Evolutionary conservation across 192 early-diverging fungal genomes (phyloP).

Genomic region (Umbelopsis isabellina): DNA sequence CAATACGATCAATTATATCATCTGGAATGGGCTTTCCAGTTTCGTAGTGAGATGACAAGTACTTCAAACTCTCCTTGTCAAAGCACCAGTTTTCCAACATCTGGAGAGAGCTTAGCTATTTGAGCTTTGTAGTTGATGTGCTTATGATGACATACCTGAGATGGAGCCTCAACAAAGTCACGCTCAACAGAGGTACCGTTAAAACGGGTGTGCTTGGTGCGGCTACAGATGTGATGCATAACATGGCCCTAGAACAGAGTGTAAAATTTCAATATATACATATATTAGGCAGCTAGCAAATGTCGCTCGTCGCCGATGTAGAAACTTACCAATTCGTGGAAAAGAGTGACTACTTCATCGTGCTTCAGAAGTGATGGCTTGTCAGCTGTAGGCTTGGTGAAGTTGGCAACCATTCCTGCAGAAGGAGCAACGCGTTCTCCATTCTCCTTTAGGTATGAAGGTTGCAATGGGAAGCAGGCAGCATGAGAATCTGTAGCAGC

Average conservation of each 20-base stretch:
- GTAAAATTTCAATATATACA: too few relatives aligned
- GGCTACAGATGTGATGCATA: constrained; percentile 63
- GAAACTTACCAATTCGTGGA: constrained; percentile 79
- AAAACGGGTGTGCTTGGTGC: constrained; percentile 74
- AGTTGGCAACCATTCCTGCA: constrained; percentile 76
- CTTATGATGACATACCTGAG: constrained; percentile 47
- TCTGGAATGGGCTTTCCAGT: constrained; percentile 72
- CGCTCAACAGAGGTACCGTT: constrained; percentile 77
- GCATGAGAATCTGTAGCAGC: constrained; percentile 57
- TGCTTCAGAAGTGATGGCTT: constrained; percentile 81
- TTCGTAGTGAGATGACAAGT: constrained; percentile 71
- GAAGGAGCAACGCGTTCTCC: constrained; percentile 63
- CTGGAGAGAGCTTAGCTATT: constrained; percentile 13
- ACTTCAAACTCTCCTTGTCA: constrained; percentile 59
- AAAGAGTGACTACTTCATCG: constrained; percentile 78
- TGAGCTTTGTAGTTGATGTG: background rate
- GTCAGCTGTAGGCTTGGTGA: constrained; percentile 65
- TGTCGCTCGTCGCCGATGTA: too few relatives aligned
- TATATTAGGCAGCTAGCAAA: too few relatives aligned
- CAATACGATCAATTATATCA: constrained; percentile 67
- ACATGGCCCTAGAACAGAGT: constrained; percentile 31
- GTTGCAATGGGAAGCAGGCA: constrained; percentile 78
- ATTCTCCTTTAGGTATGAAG: constrained; percentile 60
- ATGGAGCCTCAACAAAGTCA: constrained; percentile 91
- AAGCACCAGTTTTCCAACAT: constrained; percentile 90